Conservation (phyloP, 495 filamentous ascomycete species). For the Lophiostoma macrostomum region DNA sequence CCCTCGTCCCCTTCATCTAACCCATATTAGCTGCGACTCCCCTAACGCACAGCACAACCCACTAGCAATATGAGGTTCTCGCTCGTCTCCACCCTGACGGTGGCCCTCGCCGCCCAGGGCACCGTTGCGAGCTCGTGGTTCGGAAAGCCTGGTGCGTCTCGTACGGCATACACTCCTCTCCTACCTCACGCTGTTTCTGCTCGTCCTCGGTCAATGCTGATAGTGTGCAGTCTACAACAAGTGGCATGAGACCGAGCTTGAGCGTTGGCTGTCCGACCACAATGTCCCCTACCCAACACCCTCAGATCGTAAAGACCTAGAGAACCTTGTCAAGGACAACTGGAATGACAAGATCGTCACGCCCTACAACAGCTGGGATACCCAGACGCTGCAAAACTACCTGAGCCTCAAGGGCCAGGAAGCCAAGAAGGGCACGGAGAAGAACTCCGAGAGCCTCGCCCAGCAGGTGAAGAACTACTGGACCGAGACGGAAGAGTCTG, state of each 20-base stretch:
- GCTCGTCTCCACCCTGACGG: conserved; percentile 61
- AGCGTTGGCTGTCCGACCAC: conserved; percentile 94
- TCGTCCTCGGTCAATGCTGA: conserved; percentile 5
- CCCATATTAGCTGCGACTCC: conserved; percentile 9
- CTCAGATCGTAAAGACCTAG: conserved; percentile 53
- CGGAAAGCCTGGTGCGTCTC: conserved; percentile 66
- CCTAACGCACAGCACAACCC: background rate
- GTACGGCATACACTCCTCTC: conserved; percentile 9
- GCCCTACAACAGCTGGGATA: conserved; percentile 72
- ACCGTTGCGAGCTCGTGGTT: conserved; percentile 75
- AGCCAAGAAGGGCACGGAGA: conserved; percentile 57
- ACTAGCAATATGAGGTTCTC: conserved; percentile 66
- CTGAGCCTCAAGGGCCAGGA: conserved; percentile 66
- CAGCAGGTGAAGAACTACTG: conserved; percentile 64
- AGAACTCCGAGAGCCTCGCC: conserved; percentile 65
- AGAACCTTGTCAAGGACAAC: conserved; percentile 69
- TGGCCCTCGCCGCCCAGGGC: conserved; percentile 66
- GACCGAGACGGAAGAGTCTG: conserved; percentile 73
- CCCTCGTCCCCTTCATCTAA: conserved; percentile 1
- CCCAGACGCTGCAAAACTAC: conserved; percentile 61
- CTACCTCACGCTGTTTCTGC: background rate
- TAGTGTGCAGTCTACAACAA: conserved; percentile 79
- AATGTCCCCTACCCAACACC: conserved; percentile 68
- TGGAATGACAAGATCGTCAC: conserved; percentile 63
- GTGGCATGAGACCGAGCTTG: conserved; percentile 97